Base-by-base conservation (phyloP, 1,284 basidiomycete species). In the Taiwanofungus camphoratus region DNA sequence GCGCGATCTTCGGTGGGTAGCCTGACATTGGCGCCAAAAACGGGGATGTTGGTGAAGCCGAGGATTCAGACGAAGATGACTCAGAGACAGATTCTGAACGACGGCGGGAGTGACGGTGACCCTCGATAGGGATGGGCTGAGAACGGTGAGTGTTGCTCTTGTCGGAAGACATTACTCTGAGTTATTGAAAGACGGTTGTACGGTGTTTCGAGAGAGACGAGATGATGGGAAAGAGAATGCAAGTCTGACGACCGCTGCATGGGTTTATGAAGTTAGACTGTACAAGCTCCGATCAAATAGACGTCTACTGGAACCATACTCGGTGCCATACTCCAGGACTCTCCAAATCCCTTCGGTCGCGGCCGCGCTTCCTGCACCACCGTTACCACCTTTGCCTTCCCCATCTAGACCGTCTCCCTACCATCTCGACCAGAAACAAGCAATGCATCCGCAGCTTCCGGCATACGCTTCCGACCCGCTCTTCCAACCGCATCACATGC, bases 41-140 rank as follows among this genome's bases (percentile, higher is more conserved):
- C 41, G 74, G 66, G 1, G 78, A 76, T 50, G 66, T 64, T 26
- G 69, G 68, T 3, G 77, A 77, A 34, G 67, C 69, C 24, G 63
- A 58, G 1, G 79, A 79, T 2, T 60, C 59, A 13, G 60, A 58
- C n/a, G 56, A 57, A 15, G 58, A 58, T 39, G 78, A 76, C 30
- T 76, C 62, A 0, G 80, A 84, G 38, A 67, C 60, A 16, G 81
- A 82, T 41, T 77, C 76, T 19, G 63, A 56, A 34, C 72, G 69
- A 40, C 65, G 58, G 37, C 60, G 63, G 11, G 55, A 57, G 0
- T 56, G 39, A n/a, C 26, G 31, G 44, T 40, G 31, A 36, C 66
- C 61, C 38, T 65, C 62, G 55, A 85, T 85, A 49, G 80, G 73
- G 56, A 84, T 88, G 45, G 83, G 85, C 39, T 71, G 67, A 18